Base-by-base conservation (phyloP, 2,329 filamentous ascomycete genomes). In the Aspergillus uvarum region DNA sequence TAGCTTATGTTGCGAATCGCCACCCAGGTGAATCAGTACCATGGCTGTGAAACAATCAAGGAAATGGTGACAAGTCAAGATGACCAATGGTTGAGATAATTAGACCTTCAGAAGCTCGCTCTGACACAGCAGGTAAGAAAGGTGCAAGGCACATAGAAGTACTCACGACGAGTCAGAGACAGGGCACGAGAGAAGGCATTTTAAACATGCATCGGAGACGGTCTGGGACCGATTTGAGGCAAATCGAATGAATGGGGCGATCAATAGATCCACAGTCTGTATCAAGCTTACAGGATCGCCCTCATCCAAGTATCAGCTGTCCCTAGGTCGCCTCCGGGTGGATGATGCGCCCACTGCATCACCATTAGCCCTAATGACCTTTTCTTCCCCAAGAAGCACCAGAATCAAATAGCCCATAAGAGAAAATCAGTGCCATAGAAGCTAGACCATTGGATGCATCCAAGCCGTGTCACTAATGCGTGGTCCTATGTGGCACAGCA, bases 51-150 rank as follows among this genome's bases (percentile, higher is more conserved):
- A 48, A 47, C 19, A 31, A 26, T 48, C 22, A 48, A 35, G 29
- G 53, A 59, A 62, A 63, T 58, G 57, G 54, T 62, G 64, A 63
- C 59, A 60, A 59, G 44, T 61, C 57, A 59, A 58, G 44, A 51
- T 60, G 24, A 47, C 44, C 59, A 44, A 44, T 55, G 56, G 54
- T 56, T 56, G 61, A 54, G 63, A 63, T 44, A n/a, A 24, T 53
- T 21, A 19, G 35, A 31, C 53, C 19, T 47, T 31, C 31, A 47
- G 26, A 29, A n/a, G 42, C 53, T 32, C 42, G 31, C 42, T 44
- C 53, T 44, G 42, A 55, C n/a, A 22, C 47, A 47, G 35, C 22
- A 50, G 54, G 56, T 44, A 24, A 58, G 51, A 35, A 52, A 14
- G 38, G 58, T 60, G 24, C 63, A 65, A 44, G 38, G 38, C 61